Conservation (phyloP, 2,329 filamentous ascomycete genomes). For the Gremmenia infestans region DNA sequence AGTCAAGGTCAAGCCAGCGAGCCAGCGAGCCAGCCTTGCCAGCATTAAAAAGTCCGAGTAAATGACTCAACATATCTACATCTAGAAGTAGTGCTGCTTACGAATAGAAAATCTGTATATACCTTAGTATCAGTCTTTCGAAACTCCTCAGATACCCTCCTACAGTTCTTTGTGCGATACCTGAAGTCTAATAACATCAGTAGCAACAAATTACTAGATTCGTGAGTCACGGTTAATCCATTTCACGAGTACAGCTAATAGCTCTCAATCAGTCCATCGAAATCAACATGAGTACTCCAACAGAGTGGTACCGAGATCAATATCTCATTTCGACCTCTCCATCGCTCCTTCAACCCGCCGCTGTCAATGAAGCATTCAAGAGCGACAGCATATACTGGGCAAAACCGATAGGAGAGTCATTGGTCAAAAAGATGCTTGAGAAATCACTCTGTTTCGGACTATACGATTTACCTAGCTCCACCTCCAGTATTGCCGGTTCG, state of each 20-base stretch:
- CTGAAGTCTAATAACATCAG: background rate
- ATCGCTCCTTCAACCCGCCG: constrained; percentile 46
- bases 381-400: constrained; percentile 60
- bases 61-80: no score
- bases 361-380: constrained; percentile 50
- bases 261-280: background rate
- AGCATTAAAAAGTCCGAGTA: no score
- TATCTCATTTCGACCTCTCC: constrained; percentile 60
- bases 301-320: constrained; percentile 45
- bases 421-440: constrained; percentile 47
- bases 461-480: constrained; percentile 39
- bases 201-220: background rate
- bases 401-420: constrained; percentile 42
- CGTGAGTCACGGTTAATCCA: background rate
- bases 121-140: no score
- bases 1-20: no score
- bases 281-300: constrained; percentile 16
- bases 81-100: no score
- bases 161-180: background rate
- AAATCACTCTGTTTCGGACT: constrained; percentile 57
- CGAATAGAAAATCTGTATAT: no score
- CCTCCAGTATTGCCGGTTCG: constrained; percentile 31
- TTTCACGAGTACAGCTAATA: background rate
- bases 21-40: no score
- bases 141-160: background rate